A percentile compares a stretch with the other conserved stretches of the same genome.
Conservation (phyloP, 108 stramenopile species). For the Nitzschia putrida region DNA sequence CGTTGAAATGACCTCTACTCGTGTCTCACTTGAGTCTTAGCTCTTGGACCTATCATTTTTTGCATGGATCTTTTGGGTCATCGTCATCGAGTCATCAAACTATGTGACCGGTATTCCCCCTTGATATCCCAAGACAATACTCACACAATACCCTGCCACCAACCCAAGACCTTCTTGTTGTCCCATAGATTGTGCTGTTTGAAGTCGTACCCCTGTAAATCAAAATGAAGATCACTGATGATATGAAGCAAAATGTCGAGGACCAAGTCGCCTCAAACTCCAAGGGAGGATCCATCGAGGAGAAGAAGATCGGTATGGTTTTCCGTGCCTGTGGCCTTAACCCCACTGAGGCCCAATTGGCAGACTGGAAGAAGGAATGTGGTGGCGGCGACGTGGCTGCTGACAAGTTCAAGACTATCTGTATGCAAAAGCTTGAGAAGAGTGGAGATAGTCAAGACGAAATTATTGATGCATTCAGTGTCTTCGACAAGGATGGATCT, state of each 20-base stretch:
- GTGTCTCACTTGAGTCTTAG: too few species aligned
- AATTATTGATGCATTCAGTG: slow-evolving; percentile 40
- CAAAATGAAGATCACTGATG: slow-evolving; percentile 26
- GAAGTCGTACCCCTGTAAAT: not conserved
- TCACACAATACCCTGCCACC: not conserved
- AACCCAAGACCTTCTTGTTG: too few species aligned
- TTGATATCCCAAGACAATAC: not conserved
- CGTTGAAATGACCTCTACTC: too few species aligned
- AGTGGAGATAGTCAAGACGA: slow-evolving; percentile 21
- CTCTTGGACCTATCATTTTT: not conserved
- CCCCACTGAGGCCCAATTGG: slow-evolving; percentile 28
- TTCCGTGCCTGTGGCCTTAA: slow-evolving; percentile 39
- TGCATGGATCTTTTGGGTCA: slow-evolving; percentile 2
- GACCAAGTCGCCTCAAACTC: slow-evolving; percentile 17
- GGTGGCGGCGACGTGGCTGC: slow-evolving; percentile 14
- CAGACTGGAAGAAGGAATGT: slow-evolving; percentile 25
- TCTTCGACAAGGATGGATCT: slow-evolving; percentile 27
- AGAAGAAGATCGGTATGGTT: slow-evolving; percentile 22
- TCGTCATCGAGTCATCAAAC: not conserved
- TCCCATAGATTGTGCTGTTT: too few species aligned
- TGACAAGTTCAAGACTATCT: slow-evolving; percentile 20
- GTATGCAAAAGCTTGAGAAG: slow-evolving; percentile 17
- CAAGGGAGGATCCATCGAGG: slow-evolving; percentile 15
- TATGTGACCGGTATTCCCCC: not conserved
- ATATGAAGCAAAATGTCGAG: slow-evolving; percentile 16